Conservation (phyloP, 169 alveolate species). For the Eimeria maxima region DNA sequence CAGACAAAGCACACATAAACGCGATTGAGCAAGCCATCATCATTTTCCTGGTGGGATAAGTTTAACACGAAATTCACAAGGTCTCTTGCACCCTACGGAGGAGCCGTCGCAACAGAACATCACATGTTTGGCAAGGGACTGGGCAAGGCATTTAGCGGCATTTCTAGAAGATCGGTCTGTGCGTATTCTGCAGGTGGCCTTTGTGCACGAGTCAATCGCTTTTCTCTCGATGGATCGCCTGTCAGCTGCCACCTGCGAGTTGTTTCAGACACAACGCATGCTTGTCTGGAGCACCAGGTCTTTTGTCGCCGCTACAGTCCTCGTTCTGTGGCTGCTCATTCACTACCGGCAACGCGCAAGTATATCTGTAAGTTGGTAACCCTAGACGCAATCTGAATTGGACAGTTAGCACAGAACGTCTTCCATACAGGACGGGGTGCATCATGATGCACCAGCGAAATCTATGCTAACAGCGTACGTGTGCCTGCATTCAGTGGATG, state of each 20-base stretch:
- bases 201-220: constrained; percentile 57
- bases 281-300: constrained; percentile 74
- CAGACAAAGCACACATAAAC: constrained; percentile 65
- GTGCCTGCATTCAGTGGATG: constrained; percentile 72
- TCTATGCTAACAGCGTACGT: background rate
- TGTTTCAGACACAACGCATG: constrained; percentile 65
- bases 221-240: constrained; percentile 72
- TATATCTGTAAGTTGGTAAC: constrained; percentile 19
- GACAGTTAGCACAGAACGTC: background rate
- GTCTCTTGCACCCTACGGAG: background rate
- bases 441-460: background rate
- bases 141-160: background rate
- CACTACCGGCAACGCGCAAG: constrained; percentile 77
- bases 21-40: constrained; percentile 79
- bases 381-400: background rate
- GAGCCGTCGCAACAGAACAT: background rate
- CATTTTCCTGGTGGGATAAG: constrained; percentile 71
- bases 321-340: constrained; percentile 67
- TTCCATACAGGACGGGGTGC: background rate
- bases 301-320: constrained; percentile 61
- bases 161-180: background rate
- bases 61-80: background rate
- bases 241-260: constrained; percentile 64
- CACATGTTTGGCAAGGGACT: background rate
- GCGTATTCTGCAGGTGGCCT: constrained; percentile 63